Percentiles rank a stretch among this genome's conserved stretches.
phyloP scores from a whole-genome alignment of 306 rosid species.

The Casuarina equisetifolia region DNA sequence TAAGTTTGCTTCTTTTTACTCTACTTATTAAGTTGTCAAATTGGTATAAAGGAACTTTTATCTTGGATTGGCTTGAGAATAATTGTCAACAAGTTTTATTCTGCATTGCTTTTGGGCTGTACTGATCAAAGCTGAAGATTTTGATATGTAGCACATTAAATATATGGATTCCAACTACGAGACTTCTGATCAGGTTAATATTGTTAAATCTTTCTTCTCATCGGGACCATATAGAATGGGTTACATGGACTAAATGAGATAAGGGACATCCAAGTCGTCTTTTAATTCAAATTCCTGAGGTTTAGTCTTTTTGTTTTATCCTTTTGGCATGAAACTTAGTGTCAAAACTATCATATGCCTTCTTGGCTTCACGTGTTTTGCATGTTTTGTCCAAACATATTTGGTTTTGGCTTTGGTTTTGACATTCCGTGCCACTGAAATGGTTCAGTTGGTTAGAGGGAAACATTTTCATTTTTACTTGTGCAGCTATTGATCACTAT shows the following conservation, averaged over 20 bases:
- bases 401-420: not conserved
- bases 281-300: not conserved
- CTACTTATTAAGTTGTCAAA: not conserved
- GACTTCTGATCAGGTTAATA: not conserved
- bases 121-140: not conserved
- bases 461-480: not conserved
- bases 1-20: constrained; percentile 4
- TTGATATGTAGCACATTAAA: not conserved
- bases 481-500: not conserved
- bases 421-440: not conserved
- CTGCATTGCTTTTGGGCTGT: not conserved
- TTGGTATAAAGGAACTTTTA: not conserved
- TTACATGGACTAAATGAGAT: not conserved
- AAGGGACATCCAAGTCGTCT: not conserved
- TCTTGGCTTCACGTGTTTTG: not conserved
- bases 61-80: not conserved
- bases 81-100: not conserved
- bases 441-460: not conserved
- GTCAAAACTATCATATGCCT: not conserved
- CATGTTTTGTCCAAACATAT: not conserved
- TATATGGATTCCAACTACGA: not conserved
- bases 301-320: no score
- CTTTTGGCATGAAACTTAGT: no score
- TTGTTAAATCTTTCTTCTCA: not conserved
- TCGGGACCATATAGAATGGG: not conserved